phyloP scores from a whole-genome alignment of 805 yeast genomes.

The Teunomyces gatunensis region DNA sequence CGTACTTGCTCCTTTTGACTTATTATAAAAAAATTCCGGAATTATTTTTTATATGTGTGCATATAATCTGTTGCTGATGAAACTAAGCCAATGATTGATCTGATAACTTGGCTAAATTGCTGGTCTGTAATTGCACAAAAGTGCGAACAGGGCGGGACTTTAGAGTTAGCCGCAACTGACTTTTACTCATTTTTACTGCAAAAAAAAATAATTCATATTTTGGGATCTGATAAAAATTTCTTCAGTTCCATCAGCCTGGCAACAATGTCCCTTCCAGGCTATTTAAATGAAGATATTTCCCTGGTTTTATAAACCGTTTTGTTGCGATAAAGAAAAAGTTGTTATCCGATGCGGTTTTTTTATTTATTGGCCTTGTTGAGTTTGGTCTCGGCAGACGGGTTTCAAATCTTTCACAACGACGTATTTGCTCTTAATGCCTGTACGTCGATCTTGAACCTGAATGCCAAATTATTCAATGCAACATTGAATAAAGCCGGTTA shows the following conservation, averaged over 20 bases:
- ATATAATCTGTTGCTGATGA: not conserved
- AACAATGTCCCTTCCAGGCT: not conserved
- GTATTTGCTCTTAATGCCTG: constrained; percentile 29
- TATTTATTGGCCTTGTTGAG: not conserved
- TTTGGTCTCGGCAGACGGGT: not conserved
- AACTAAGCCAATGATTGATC: constrained; percentile 9
- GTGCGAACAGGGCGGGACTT: not conserved
- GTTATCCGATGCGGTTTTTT: constrained; percentile 14
- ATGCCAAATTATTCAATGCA: constrained; percentile 22
- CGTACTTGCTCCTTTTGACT: not conserved
- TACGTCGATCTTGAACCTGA: constrained; percentile 19
- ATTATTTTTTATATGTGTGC: not conserved
- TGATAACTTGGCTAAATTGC: constrained; percentile 3
- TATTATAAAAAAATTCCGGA: not conserved
- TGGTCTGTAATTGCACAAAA: constrained; percentile 1
- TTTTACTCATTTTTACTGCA: not conserved
- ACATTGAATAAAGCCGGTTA: constrained; percentile 25
- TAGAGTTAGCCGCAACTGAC: not conserved
- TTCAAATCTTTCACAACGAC: constrained; percentile 13
- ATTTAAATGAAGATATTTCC: not conserved
- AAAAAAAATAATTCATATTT: constrained; percentile 1
- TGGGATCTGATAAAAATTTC: constrained; percentile 9
- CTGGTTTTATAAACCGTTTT: not conserved
- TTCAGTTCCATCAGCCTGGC: not conserved
- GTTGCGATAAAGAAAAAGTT: not conserved